These are phyloP conservation scores for Halenospora varia DNA, from an alignment of 495 filamentous ascomycete genomes.

Conservation along the genomic window DNA sequence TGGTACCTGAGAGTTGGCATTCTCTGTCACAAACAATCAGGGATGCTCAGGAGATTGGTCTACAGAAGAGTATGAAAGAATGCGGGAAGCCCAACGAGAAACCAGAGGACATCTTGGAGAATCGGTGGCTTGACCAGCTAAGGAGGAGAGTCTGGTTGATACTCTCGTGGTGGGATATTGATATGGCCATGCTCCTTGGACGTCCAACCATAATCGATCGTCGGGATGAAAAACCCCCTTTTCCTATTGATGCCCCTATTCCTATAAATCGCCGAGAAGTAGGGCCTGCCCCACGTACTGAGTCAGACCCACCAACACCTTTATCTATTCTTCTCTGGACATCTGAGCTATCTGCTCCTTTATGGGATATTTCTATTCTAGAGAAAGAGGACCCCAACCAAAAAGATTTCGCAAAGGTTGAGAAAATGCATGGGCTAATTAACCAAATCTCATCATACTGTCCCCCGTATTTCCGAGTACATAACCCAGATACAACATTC, in stretches of 20 bases:
- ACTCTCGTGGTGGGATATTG: constrained; percentile 54
- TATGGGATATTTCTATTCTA: constrained; percentile 31
- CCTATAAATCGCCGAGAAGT: constrained; percentile 30
- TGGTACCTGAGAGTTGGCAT: constrained; percentile 57
- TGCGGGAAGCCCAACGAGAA: constrained; percentile 30
- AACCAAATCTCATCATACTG: constrained; percentile 40
- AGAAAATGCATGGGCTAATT: constrained; percentile 47
- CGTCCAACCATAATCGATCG: constrained; percentile 51
- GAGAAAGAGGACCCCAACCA: constrained; percentile 49
- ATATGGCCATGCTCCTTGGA: constrained; percentile 55
- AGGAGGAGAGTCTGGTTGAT: constrained; percentile 53
- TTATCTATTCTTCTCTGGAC: constrained; percentile 30
- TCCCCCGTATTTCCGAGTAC: constrained; percentile 42
- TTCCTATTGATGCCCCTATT: constrained; percentile 34
- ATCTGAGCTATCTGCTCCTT: constrained; percentile 14
- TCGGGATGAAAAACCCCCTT: constrained; percentile 33
- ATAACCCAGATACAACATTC: constrained; percentile 52
- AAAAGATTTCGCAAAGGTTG: constrained; percentile 48
- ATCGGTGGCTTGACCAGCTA: constrained; percentile 49
- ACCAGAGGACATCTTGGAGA: constrained; percentile 40
- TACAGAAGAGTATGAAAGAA: constrained; percentile 46
- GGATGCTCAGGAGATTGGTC: constrained; percentile 60
- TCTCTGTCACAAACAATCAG: constrained; percentile 51
- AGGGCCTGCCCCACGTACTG: constrained; percentile 28
- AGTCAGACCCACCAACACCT: constrained; percentile 31